A percentile compares a stretch with the other conserved stretches of the same genome.
Conservation (phyloP, 257 asterid genomes). For the Schizonepeta tenuifolia region DNA sequence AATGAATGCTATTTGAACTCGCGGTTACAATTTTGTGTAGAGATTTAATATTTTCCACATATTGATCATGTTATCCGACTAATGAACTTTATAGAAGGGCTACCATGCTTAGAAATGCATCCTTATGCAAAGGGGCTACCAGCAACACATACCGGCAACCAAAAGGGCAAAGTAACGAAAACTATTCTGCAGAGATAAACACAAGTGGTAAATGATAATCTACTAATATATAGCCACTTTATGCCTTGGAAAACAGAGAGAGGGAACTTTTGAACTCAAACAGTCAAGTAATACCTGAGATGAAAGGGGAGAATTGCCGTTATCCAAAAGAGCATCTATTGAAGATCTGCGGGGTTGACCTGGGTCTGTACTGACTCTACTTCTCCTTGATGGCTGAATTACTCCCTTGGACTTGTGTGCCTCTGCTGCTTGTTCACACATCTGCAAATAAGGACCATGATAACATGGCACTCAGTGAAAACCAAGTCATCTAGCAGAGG, state of each 20-base stretch:
- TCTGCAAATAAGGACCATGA: slow-evolving; percentile 48
- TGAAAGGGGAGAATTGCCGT: slow-evolving; percentile 49
- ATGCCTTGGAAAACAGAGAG: slow-evolving; percentile 13
- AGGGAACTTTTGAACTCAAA: slow-evolving; percentile 11
- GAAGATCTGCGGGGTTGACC: slow-evolving; percentile 80
- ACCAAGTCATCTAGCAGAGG: slow-evolving; percentile 19
- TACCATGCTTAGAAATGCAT: too few relatives aligned
- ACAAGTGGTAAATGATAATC: neutral
- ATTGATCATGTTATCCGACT: too few relatives aligned
- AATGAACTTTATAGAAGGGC: neutral
- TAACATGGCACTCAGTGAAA: slow-evolving; percentile 27
- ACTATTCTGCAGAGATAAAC: slow-evolving; percentile 1
- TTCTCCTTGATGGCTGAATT: slow-evolving; percentile 74
- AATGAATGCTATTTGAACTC: neutral
- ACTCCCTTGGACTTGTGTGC: slow-evolving; percentile 97
- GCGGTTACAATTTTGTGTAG: neutral
- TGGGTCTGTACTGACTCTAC: slow-evolving; percentile 64
- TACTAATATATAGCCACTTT: slow-evolving; percentile 6
- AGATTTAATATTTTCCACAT: neutral
- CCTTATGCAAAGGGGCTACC: neutral
- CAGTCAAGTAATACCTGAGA: slow-evolving; percentile 57
- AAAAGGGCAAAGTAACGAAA: too few relatives aligned
- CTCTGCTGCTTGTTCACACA: slow-evolving; percentile 99
- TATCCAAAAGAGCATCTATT: slow-evolving; percentile 84
- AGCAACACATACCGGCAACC: neutral